Conservation (phyloP, 352 stramenopile species). For the Globisporangium echinulatum region DNA sequence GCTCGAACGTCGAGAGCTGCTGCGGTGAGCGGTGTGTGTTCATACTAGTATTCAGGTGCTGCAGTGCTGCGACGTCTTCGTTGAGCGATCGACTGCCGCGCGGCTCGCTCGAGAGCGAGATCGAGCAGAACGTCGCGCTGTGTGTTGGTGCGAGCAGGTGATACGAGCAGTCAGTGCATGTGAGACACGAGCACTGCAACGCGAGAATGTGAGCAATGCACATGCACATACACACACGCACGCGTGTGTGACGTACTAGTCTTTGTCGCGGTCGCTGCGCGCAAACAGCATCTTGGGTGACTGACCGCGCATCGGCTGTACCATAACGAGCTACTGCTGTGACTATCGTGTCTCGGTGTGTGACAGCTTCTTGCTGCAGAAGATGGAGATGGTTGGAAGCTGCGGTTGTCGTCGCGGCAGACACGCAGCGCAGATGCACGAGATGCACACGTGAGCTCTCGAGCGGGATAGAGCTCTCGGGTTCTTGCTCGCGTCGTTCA, state of each 20-base stretch:
- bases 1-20: constrained; percentile 2
- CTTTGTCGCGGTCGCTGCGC: not conserved
- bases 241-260: not conserved
- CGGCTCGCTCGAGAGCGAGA: constrained; percentile 47
- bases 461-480: too few species aligned
- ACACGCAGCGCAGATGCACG: too few species aligned
- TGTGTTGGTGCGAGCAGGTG: not conserved
- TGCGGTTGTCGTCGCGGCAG: too few species aligned
- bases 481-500: too few species aligned
- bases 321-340: not conserved
- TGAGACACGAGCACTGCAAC: not conserved
- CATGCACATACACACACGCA: not conserved
- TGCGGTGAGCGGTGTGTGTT: constrained; percentile 1
- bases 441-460: too few species aligned
- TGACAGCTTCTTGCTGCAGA: too few species aligned
- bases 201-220: not conserved
- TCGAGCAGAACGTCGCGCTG: constrained; percentile 56
- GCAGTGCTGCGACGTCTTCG: constrained; percentile 23
- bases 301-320: not conserved
- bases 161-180: not conserved
- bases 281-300: constrained; percentile 6
- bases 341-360: not conserved
- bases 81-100: constrained; percentile 28
- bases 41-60: constrained; percentile 1
- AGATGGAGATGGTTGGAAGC: too few species aligned